These are phyloP conservation scores for Bryum argenteum DNA, from an alignment of 225 moss, liverwort and hornwort genomes.

Conservation along the genomic window DNA sequence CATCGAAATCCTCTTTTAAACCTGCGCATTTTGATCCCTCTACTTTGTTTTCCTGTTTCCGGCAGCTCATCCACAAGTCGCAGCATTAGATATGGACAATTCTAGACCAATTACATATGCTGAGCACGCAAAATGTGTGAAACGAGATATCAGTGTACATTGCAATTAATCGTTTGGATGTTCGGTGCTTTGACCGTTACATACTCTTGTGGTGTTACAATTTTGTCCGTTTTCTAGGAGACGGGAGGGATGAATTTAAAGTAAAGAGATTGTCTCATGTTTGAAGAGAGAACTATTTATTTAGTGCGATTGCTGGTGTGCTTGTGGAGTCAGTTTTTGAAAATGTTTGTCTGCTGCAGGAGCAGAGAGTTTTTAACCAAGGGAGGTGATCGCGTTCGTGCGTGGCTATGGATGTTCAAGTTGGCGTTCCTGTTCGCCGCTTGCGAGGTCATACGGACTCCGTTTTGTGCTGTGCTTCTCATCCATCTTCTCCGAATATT, in stretches of 20 bases:
- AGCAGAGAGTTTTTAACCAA: constrained; percentile 1
- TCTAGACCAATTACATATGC: not conserved
- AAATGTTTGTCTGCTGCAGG: not conserved
- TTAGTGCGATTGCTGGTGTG: not conserved
- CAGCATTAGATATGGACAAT: not conserved
- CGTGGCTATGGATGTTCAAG: constrained; percentile 34
- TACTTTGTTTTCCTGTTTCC: not conserved
- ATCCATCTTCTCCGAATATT: constrained; percentile 26
- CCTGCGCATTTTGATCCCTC: not conserved
- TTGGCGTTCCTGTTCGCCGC: constrained; percentile 34
- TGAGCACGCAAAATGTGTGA: not conserved
- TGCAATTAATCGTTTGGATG: no score
- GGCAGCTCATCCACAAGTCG: not conserved
- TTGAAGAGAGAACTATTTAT: not conserved
- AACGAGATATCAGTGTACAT: not conserved
- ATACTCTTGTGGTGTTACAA: no score
- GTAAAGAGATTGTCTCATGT: not conserved
- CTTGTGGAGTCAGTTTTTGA: not conserved
- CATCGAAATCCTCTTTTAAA: not conserved
- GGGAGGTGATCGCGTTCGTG: constrained; percentile 4
- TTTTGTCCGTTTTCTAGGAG: no score
- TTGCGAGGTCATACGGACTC: constrained; percentile 59
- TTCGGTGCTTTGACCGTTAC: no score
- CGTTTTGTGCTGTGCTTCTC: constrained; percentile 49
- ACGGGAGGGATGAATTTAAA: no score